These are phyloP conservation scores for Entonaema liquescens DNA, from an alignment of 495 filamentous ascomycete species.

Conservation along the genomic window DNA sequence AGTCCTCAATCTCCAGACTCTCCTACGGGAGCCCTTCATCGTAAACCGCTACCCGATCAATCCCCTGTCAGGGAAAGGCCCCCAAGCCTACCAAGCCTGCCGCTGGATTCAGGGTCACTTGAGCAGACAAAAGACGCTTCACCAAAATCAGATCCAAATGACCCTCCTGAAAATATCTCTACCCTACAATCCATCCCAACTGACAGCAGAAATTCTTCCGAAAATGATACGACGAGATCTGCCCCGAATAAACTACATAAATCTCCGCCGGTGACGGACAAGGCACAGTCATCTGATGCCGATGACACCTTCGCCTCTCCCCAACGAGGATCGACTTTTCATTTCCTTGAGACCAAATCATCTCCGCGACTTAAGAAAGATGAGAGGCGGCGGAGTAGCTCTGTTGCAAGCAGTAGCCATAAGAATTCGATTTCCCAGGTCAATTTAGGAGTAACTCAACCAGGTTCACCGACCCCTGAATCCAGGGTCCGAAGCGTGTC, in stretches of 20 bases:
- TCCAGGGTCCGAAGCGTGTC: slow-evolving; percentile 52
- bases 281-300: slow-evolving; percentile 13
- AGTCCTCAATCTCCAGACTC: slow-evolving; percentile 35
- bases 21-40: slow-evolving; percentile 26
- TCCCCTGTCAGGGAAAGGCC: slow-evolving; percentile 26
- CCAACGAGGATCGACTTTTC: slow-evolving; percentile 31
- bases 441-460: slow-evolving; percentile 22
- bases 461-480: slow-evolving; percentile 41
- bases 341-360: slow-evolving; percentile 39
- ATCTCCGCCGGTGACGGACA: slow-evolving; percentile 23
- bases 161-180: slow-evolving; percentile 12
- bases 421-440: slow-evolving; percentile 23
- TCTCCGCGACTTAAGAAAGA: slow-evolving; percentile 42
- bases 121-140: slow-evolving; percentile 1
- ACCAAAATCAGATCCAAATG: slow-evolving; percentile 6
- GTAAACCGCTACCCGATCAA: slow-evolving; percentile 40
- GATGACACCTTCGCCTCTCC: slow-evolving; percentile 23
- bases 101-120: slow-evolving; percentile 4
- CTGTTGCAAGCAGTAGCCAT: slow-evolving; percentile 31
- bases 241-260: slow-evolving; percentile 34
- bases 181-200: slow-evolving; percentile 1
- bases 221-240: slow-evolving; percentile 14
- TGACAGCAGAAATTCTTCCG: slow-evolving; percentile 23
- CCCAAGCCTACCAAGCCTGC: slow-evolving; percentile 36
- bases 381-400: slow-evolving; percentile 42